Percentiles rank a stretch among this genome's conserved stretches.
phyloP scores from a whole-genome alignment of 768 basidiomycete genomes.

The Mycena crocata region DNA sequence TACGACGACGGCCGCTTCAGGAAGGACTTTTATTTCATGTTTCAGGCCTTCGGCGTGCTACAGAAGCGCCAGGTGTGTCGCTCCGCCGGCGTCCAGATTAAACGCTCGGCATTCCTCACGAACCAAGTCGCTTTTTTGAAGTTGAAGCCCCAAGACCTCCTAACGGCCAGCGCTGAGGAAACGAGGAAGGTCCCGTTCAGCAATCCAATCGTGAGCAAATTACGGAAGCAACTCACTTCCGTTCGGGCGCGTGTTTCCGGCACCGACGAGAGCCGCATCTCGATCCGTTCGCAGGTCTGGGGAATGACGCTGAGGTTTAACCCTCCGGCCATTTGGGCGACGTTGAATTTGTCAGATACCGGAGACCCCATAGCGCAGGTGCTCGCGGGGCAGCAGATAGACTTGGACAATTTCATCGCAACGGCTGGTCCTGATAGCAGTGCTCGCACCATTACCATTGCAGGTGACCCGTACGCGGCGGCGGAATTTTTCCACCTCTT shows the following conservation, averaged over 20 bases:
- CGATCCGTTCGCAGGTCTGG: conserved; percentile 50
- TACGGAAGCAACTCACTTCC: conserved; percentile 42
- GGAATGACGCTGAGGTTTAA: conserved; percentile 41
- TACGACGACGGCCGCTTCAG: conserved; percentile 45
- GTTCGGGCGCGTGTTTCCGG: conserved; percentile 41
- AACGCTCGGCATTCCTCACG: conserved; percentile 33
- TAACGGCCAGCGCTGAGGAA: conserved; percentile 51
- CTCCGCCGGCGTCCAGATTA: conserved; percentile 47
- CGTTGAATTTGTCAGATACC: conserved; percentile 54
- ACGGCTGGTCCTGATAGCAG: conserved; percentile 39
- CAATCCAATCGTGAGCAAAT: conserved; percentile 39
- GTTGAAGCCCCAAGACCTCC: conserved; percentile 44
- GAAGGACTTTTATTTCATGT: conserved; percentile 41
- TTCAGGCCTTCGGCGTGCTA: conserved; percentile 44
- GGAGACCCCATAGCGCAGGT: conserved; percentile 60
- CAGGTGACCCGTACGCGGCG: conserved; percentile 53
- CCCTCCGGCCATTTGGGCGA: conserved; percentile 55
- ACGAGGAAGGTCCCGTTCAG: conserved; percentile 26
- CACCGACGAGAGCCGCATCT: conserved; percentile 44
- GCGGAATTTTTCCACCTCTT: conserved; percentile 55
- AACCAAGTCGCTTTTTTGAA: conserved; percentile 36
- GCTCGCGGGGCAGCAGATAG: conserved; percentile 54
- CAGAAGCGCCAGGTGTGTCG: conserved; percentile 43
- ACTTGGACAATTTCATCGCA: conserved; percentile 51
- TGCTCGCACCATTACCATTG: conserved; percentile 41